Evolutionary conservation across 768 basidiomycete genomes (phyloP), one percentile per base, ranked within the genome.

Genomic region (Mrakia hoshinonis): DNA sequence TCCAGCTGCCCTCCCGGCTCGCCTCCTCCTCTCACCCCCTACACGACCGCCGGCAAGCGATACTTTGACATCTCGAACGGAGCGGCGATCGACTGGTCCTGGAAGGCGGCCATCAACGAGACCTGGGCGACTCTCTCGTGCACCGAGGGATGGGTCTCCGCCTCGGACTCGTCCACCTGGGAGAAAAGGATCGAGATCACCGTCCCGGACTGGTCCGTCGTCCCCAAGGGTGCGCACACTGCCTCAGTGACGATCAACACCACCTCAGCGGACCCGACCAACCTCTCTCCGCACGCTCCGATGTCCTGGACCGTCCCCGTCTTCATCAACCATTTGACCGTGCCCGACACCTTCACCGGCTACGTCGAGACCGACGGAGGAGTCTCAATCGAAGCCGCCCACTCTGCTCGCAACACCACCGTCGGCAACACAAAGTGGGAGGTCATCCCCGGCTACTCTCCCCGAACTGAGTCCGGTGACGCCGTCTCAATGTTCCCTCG

Each of bases 321-420:
- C 36, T n/a, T 43, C 39, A 22, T 69, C 43, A 55, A 29, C 20
- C 26, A 58, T 11, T 36, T 51, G 9, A 12, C 29, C 15, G 34
- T 60, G 4, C 76, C 77, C 10, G 61, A 75, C 55, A 69, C 74
- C 38, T 77, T 74, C 62, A 55, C 75, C 76, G 86, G 87, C 4
- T 86, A 87, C 74, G 83, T 89, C 31, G 86, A 89, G 74, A 85
- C 83, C 26, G 82, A 85, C 54, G 86, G 87, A 18, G 84, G 83
- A 24, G 81, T 89, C 49, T 85, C 85, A 0, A 87, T 88, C 36
- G 87, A 89, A 75, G 87, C 87, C 47, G 85, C 82, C 1, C 87
- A 89, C 76, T 81, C 83, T 0, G 79, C 82, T 1, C 81, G 83
- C 7, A 84, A 83, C 74, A 80, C 80, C 1, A 75, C 84, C 6